Conservation (phyloP, 1,284 basidiomycete species). For the Irpex lacteus region DNA sequence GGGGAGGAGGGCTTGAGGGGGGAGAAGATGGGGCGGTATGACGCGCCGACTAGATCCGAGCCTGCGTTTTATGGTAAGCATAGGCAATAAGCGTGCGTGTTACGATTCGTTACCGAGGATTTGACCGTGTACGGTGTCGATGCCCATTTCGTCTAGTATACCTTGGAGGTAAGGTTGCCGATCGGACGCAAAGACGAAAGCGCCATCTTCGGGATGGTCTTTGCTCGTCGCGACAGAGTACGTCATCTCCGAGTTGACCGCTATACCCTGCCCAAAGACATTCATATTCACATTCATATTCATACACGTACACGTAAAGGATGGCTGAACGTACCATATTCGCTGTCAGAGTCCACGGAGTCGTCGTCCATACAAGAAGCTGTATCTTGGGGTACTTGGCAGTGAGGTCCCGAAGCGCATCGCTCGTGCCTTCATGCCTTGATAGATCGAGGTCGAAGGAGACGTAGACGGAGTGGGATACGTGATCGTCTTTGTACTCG, state of each 20-base stretch:
- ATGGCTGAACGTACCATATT: constrained; percentile 76
- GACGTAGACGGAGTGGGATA: constrained; percentile 88
- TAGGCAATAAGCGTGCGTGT: too few species aligned
- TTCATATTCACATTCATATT: too few species aligned
- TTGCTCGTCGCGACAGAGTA: constrained; percentile 57
- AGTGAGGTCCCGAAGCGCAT: constrained; percentile 22
- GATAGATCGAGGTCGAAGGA: constrained; percentile 58
- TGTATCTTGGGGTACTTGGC: constrained; percentile 35
- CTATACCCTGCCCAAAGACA: constrained; percentile 65
- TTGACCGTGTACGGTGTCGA: constrained; percentile 35
- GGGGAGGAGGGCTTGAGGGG: constrained; percentile 16
- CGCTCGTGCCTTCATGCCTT: constrained; percentile 19
- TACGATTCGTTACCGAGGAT: constrained; percentile 56
- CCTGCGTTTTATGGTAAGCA: too few species aligned
- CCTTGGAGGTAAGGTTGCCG: constrained; percentile 52
- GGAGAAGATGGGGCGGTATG: constrained; percentile 72
- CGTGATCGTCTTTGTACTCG: constrained; percentile 86
- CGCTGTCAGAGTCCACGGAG: constrained; percentile 94
- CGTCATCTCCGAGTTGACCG: constrained; percentile 71
- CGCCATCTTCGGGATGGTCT: constrained; percentile 30
- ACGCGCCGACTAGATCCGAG: constrained; percentile 58
- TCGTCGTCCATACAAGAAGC: constrained; percentile 97
- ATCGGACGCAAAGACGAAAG: constrained; percentile 71
- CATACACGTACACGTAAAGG: neutral
- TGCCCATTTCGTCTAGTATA: constrained; percentile 51